Conservation (phyloP, 768 basidiomycete genomes). For the Pholiota molesta region DNA sequence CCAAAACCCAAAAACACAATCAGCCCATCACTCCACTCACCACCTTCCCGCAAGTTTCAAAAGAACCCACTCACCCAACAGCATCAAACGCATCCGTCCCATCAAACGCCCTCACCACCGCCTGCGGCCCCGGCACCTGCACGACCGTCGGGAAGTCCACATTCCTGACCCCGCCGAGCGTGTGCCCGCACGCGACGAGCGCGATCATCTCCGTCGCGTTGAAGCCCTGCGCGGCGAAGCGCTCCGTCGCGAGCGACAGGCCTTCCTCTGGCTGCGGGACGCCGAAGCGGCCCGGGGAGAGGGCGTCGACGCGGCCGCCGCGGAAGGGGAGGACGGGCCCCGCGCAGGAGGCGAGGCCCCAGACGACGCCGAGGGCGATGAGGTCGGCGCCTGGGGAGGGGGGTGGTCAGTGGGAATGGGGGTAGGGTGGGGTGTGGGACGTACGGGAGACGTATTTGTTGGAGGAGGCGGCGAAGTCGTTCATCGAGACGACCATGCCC, state of each 20-base stretch:
- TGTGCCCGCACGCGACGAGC: constrained; percentile 49
- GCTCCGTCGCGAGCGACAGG: constrained; percentile 34
- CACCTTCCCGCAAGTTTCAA: too few relatives aligned
- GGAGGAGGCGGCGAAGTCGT: constrained; percentile 37
- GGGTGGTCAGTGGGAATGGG: background rate
- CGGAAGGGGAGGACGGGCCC: constrained; percentile 46
- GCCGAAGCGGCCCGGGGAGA: constrained; percentile 37
- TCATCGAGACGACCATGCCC: constrained; percentile 38
- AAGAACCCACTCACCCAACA: constrained; percentile 30
- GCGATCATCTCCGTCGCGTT: constrained; percentile 44
- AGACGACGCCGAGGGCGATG: constrained; percentile 40
- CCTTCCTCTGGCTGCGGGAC: constrained; percentile 44
- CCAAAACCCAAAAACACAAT: background rate
- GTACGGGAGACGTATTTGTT: constrained; percentile 45
- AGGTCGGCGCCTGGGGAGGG: constrained; percentile 40
- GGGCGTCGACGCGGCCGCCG: constrained; percentile 45
- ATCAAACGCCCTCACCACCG: constrained; percentile 34
- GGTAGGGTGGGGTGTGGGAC: constrained; percentile 13
- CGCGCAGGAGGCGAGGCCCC: constrained; percentile 41
- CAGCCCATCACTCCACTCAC: too few relatives aligned
- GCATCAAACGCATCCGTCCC: constrained; percentile 39
- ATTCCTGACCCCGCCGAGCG: constrained; percentile 45
- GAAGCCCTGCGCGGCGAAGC: constrained; percentile 43
- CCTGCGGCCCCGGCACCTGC: constrained; percentile 8
- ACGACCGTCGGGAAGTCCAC: constrained; percentile 42